These are phyloP conservation scores for Cryphonectria carpinicola DNA, from an alignment of 2,329 filamentous ascomycete species.

Conservation along the genomic window DNA sequence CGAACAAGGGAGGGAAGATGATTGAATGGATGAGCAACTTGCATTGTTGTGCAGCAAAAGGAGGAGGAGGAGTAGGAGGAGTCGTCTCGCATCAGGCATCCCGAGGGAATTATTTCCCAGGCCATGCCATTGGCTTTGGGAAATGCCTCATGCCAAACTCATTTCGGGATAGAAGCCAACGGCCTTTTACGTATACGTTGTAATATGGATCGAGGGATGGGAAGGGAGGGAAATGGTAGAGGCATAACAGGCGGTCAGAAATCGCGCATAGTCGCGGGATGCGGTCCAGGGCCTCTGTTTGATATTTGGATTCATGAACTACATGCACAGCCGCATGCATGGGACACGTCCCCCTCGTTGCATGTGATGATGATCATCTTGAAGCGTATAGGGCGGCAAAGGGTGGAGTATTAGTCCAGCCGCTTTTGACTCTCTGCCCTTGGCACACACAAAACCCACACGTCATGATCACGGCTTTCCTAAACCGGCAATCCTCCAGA, in stretches of 20 bases:
- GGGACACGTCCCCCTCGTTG: neutral
- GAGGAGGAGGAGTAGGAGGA: neutral
- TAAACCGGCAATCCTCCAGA: constrained; percentile 19
- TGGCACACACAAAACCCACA: neutral
- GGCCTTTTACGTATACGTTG: neutral
- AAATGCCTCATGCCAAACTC: constrained; percentile 23
- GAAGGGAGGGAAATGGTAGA: constrained; percentile 19
- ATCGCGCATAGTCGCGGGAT: constrained; percentile 25
- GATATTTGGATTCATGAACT: constrained; percentile 22
- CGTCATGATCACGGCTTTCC: constrained; percentile 22
- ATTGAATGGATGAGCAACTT: too few species aligned
- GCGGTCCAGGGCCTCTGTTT: constrained; percentile 16
- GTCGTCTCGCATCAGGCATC: too few species aligned
- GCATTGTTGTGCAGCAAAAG: neutral
- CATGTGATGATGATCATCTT: constrained; percentile 4
- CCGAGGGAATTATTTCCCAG: neutral
- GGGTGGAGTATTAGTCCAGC: neutral
- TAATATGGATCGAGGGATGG: neutral
- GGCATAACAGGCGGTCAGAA: constrained; percentile 28
- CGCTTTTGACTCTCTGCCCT: neutral
- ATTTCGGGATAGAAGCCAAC: constrained; percentile 1
- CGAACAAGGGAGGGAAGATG: neutral
- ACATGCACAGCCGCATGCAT: constrained; percentile 9
- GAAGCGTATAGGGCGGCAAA: neutral
- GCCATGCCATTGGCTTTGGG: neutral